Evolutionary conservation across 345 rosid genomes (phyloP).

Genomic region (Hibiscus mutabilis): DNA sequence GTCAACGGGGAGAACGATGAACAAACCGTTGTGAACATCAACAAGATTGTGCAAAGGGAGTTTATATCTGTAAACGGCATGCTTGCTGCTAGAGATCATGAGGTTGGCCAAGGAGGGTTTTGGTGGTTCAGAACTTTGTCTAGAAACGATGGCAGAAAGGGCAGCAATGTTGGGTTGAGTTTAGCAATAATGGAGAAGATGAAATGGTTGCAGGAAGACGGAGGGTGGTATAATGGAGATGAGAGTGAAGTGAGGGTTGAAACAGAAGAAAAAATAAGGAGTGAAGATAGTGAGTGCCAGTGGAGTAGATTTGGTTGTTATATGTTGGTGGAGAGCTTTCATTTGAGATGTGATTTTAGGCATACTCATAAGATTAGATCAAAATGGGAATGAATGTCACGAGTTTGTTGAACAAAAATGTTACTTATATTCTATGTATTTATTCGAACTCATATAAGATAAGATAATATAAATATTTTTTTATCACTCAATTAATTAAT

Average conservation of each 20-base stretch:
- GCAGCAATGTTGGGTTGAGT: constrained; percentile 41
- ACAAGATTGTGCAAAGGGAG: constrained; percentile 34
- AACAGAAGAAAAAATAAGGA: constrained; percentile 30
- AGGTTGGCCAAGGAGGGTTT: constrained; percentile 32
- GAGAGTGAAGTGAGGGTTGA: constrained; percentile 47
- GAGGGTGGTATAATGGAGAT: constrained; percentile 53
- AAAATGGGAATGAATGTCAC: constrained; percentile 25
- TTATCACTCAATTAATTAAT: too few species aligned
- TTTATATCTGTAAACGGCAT: constrained; percentile 30
- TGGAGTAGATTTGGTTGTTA: constrained; percentile 33
- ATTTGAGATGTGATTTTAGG: constrained; percentile 29
- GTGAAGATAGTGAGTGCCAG: too few species aligned
- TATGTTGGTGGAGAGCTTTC: constrained; percentile 47
- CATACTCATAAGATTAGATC: constrained; percentile 27
- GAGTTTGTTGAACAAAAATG: not conserved
- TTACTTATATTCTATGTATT: too few species aligned
- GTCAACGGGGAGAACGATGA: constrained; percentile 20
- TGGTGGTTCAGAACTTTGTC: constrained; percentile 33
- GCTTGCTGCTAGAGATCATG: constrained; percentile 36
- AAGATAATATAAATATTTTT: too few species aligned
- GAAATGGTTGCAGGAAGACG: constrained; percentile 58
- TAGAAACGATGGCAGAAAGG: constrained; percentile 19
- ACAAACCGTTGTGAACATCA: constrained; percentile 25
- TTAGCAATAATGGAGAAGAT: constrained; percentile 59
- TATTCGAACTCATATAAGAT: too few species aligned